A percentile compares a stretch with the other conserved stretches of the same genome.
These are phyloP conservation scores for Arthroderma uncinatum DNA, from an alignment of 2,329 filamentous ascomycete species.

Conservation along the genomic window DNA sequence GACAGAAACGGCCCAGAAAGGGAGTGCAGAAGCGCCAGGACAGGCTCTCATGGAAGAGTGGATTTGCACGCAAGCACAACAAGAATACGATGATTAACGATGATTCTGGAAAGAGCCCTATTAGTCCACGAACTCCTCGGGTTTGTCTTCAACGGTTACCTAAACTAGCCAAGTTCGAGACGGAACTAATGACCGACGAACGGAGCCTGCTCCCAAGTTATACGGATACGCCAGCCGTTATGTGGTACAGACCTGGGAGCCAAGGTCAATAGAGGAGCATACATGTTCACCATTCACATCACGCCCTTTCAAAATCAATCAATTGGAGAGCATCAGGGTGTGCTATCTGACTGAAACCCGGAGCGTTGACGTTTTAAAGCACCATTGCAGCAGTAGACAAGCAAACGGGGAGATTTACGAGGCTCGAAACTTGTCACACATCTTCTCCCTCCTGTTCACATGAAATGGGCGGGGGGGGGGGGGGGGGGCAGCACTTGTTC, in stretches of 20 bases:
- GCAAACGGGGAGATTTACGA: not conserved
- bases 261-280: not conserved
- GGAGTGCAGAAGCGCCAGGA: conserved; percentile 12
- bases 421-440: conserved; percentile 1
- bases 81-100: conserved; percentile 25
- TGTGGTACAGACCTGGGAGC: not conserved
- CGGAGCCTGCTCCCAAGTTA: not conserved
- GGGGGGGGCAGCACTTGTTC: too few species aligned
- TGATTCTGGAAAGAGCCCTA: not conserved
- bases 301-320: not conserved
- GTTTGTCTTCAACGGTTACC: not conserved
- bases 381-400: not conserved
- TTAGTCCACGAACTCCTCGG: not conserved
- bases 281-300: not conserved
- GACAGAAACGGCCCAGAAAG: conserved; percentile 25
- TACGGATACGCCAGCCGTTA: not conserved
- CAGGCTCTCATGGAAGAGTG: conserved; percentile 74
- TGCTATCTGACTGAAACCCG: not conserved
- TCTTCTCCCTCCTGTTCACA: not conserved
- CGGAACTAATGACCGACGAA: not conserved
- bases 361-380: not conserved
- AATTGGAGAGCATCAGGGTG: not conserved
- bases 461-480: not conserved
- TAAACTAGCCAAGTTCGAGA: not conserved
- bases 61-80: conserved; percentile 62